These are phyloP conservation scores for Castanospermum australe DNA, from an alignment of 306 rosid genomes.

Conservation along the genomic window DNA sequence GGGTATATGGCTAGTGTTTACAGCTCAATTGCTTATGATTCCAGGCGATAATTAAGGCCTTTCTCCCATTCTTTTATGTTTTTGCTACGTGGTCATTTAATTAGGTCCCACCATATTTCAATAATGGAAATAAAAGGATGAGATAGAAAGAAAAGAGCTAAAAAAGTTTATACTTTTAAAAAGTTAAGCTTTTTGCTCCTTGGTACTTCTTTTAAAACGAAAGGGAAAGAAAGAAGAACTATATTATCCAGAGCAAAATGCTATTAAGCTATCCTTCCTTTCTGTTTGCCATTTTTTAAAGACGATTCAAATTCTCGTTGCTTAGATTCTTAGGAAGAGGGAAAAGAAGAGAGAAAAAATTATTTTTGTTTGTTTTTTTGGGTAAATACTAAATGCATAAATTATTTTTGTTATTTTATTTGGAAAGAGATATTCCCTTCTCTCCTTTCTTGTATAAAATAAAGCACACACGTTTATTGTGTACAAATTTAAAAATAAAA, in stretches of 20 bases:
- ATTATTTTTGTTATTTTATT: too few species aligned
- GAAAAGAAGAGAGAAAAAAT: neutral
- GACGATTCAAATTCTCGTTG: neutral
- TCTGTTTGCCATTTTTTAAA: too few species aligned
- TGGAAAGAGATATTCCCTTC: neutral
- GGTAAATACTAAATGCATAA: too few species aligned
- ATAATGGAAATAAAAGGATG: neutral
- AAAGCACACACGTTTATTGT: neutral
- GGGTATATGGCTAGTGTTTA: neutral
- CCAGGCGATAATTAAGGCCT: neutral
- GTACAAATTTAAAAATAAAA: neutral
- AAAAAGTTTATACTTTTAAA: neutral
- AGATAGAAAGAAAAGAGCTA: neutral
- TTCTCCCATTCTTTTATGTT: neutral
- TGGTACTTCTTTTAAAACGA: neutral
- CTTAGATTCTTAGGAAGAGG: neutral
- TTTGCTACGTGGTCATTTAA: neutral
- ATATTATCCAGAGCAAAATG: neutral
- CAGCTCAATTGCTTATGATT: neutral
- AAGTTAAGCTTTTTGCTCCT: neutral
- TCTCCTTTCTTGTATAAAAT: neutral
- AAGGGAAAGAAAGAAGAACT: neutral
- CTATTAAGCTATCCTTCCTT: neutral
- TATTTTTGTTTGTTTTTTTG: neutral
- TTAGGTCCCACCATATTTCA: constrained; percentile 19